phyloP scores from a whole-genome alignment of 2,329 filamentous ascomycete species.

The Fusarium chlamydosporum region DNA sequence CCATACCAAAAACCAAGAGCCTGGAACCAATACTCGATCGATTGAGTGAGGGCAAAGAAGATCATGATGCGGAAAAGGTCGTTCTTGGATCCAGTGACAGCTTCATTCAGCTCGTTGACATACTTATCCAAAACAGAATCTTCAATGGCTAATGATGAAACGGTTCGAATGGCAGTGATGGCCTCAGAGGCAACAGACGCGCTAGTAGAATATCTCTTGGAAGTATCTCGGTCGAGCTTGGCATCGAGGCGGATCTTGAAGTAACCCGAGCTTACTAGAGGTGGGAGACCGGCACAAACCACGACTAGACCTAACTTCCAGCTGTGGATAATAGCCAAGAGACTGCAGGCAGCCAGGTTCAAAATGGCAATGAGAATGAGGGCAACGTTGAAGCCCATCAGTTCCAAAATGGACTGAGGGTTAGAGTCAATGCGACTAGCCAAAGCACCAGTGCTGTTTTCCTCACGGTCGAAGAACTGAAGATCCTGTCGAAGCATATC shows the following conservation, averaged over 20 bases:
- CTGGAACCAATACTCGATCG: conserved; percentile 57
- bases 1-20: conserved; percentile 61
- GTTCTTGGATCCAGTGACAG: conserved; percentile 50
- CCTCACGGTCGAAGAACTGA: conserved; percentile 59
- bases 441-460: conserved; percentile 58
- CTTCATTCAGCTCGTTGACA: conserved; percentile 51
- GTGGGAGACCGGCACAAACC: conserved; percentile 60
- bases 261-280: conserved; percentile 56
- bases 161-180: conserved; percentile 57
- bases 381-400: conserved; percentile 60
- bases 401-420: conserved; percentile 58
- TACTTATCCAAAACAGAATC: conserved; percentile 54
- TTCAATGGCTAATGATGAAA: conserved; percentile 61
- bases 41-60: conserved; percentile 57
- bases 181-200: conserved; percentile 62
- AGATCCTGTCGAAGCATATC: conserved; percentile 59
- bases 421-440: conserved; percentile 56
- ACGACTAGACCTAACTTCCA: conserved; percentile 66
- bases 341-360: conserved; percentile 56
- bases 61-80: conserved; percentile 55
- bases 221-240: conserved; percentile 56
- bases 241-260: conserved; percentile 59
- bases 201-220: conserved; percentile 55
- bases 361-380: conserved; percentile 58
- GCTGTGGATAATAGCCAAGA: conserved; percentile 60